Evolutionary conservation across 2,329 filamentous ascomycete genomes (phyloP).

Genomic region (Ceratocystis alfenasii): DNA sequence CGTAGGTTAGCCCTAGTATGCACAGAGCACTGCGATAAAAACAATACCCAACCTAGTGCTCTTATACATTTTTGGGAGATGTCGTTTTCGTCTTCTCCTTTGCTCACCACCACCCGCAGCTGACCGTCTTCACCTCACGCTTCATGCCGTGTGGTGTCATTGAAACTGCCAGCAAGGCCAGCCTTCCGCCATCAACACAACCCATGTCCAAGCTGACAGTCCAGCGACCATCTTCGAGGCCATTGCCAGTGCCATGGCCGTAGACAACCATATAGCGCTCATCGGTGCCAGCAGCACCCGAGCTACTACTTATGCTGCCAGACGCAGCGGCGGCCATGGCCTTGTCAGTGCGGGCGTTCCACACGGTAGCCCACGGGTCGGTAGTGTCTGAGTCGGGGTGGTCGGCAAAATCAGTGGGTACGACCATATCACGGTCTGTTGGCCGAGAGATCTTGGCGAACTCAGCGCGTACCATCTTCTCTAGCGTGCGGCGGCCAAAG

Average conservation of each 20-base stretch:
- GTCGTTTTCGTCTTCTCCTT: neutral
- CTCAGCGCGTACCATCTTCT: slow-evolving; percentile 20
- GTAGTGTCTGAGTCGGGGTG: slow-evolving; percentile 43
- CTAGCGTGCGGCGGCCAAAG: slow-evolving; percentile 18
- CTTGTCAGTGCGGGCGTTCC: slow-evolving; percentile 41
- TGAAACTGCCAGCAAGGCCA: slow-evolving; percentile 69
- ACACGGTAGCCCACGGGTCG: slow-evolving; percentile 54
- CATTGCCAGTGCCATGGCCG: slow-evolving; percentile 69
- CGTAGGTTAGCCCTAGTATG: too few relatives aligned
- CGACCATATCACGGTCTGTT: slow-evolving; percentile 28
- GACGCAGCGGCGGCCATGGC: slow-evolving; percentile 18
- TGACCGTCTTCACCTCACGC: slow-evolving; percentile 29
- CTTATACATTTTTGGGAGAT: neutral
- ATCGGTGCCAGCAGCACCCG: slow-evolving; percentile 15
- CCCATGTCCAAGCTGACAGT: slow-evolving; percentile 77
- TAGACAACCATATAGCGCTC: slow-evolving; percentile 61
- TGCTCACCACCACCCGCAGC: slow-evolving; percentile 25
- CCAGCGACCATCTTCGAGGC: slow-evolving; percentile 50
- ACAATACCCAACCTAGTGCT: neutral
- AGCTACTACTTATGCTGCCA: slow-evolving; percentile 8
- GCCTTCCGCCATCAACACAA: slow-evolving; percentile 61
- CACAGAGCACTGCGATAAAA: too few relatives aligned
- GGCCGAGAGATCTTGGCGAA: slow-evolving; percentile 18
- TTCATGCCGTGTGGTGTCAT: slow-evolving; percentile 30
- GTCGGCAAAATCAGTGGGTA: slow-evolving; percentile 34